Base-by-base conservation (phyloP, 345 rosid species). In the Capsella bursapastoris region DNA sequence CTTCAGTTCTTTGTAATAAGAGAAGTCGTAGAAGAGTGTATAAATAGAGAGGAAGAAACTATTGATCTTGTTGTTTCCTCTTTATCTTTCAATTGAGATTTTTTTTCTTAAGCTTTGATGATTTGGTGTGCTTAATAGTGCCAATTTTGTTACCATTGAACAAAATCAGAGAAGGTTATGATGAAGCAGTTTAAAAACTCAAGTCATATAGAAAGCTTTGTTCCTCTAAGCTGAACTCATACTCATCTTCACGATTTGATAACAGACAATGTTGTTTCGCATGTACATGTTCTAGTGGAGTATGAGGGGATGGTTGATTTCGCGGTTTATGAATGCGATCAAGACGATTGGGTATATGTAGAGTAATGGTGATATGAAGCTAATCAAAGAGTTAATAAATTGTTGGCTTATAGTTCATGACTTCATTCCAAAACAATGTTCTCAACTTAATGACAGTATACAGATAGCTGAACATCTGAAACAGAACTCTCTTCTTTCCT, bases 331-430 rank as follows among this genome's bases (percentile, higher is more conserved):
- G 44, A 40, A 57, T 56, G 37, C 27, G 5, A 48, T 48, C 52
- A 48, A 16, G 10, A 15, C 0, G 10, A 16, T 31, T 11, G 4
- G 29, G 50, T 48, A n/a, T 31, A n/a, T 38, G 41, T 8, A 43
- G 22, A 34, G 57, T n/a, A 49, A 63, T 25, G 79, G 68, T 47
- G 79, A 64, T 14, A 80, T 53, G 38, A 78, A 71, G 48, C 48
- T 70, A 64, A 75, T 79, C 18, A 72, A 84, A 74, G 77, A 73
- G 62, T 78, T 18, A 32, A 66, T 78, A 83, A 68, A 64, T 58
- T 71, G 40, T 79, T 59, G 81, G 57, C 85, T 29, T 78, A 81
- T 66, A 72, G 69, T 76, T 62, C 76, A n/a, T n/a, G n/a, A n/a
- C n/a, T n/a, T n/a, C n/a, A 71, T 76, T 81, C 47, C 37, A 81